Evolutionary conservation across 352 stramenopile genomes (phyloP).

Genomic region (Pythium angustatum): DNA sequence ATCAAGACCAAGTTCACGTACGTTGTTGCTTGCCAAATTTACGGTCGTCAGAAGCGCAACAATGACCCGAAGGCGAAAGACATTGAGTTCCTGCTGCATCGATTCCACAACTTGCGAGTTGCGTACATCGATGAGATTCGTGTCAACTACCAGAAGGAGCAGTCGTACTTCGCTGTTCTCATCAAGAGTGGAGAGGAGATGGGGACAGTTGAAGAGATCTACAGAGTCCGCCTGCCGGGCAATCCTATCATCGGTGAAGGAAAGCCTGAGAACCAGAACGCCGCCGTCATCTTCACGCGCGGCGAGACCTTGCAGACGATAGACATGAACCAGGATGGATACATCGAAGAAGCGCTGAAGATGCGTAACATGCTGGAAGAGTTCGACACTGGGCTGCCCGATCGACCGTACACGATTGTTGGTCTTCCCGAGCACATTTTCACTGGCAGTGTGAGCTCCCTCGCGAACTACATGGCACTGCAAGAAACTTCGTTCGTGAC

Average conservation of each 20-base stretch:
- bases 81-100: conserved; percentile 97
- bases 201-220: conserved; percentile 90
- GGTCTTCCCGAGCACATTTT: conserved; percentile 99
- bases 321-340: conserved; percentile 99
- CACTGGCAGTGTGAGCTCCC: conserved; percentile 97
- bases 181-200: conserved; percentile 92
- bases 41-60: conserved; percentile 98
- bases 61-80: conserved; percentile 98
- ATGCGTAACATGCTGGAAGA: conserved; percentile 99
- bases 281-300: conserved; percentile 98
- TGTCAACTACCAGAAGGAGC: conserved; percentile 93
- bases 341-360: conserved; percentile 98
- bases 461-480: conserved; percentile 99
- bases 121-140: conserved; percentile 99
- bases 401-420: conserved; percentile 93
- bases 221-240: conserved; percentile 96
- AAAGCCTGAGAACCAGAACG: conserved; percentile 99
- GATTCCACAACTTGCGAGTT: conserved; percentile 96
- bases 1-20: conserved; percentile 99
- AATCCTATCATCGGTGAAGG: conserved; percentile 99
- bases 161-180: conserved; percentile 97
- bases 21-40: conserved; percentile 98
- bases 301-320: conserved; percentile 98
- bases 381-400: conserved; percentile 87
- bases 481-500: conserved; percentile 99